Percentiles rank a stretch among this genome's conserved stretches.
Evolutionary conservation across 495 filamentous ascomycete species (phyloP).

Genomic region (Aspergillus affinis): DNA sequence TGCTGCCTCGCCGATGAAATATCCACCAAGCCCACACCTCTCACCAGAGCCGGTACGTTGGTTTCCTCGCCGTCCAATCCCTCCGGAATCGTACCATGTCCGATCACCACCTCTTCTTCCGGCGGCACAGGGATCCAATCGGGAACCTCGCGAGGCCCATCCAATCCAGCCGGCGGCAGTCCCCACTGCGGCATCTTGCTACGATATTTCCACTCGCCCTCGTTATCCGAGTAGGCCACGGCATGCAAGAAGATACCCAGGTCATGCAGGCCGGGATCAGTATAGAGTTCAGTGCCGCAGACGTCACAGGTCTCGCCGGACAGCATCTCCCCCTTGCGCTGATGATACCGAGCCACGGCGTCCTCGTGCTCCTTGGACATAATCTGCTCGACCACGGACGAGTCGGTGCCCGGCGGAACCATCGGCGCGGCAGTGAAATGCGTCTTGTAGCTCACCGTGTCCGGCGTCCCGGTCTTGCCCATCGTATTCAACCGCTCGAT

Average conservation of each 20-base stretch:
- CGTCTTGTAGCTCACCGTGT: slow-evolving; percentile 76
- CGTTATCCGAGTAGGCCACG: slow-evolving; percentile 76
- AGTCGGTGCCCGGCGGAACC: slow-evolving; percentile 41
- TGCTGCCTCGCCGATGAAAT: slow-evolving; percentile 15
- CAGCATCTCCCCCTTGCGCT: slow-evolving; percentile 79
- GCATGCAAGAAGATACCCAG: slow-evolving; percentile 93
- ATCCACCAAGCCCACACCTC: slow-evolving; percentile 25
- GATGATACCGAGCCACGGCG: slow-evolving; percentile 82
- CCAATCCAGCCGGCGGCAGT: slow-evolving; percentile 62
- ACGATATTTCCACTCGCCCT: slow-evolving; percentile 81
- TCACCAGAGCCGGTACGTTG: slow-evolving; percentile 19
- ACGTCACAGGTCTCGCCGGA: slow-evolving; percentile 77
- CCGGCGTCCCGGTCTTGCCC: slow-evolving; percentile 89
- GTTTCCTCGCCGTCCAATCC: slow-evolving; percentile 17
- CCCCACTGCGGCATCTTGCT: slow-evolving; percentile 86
- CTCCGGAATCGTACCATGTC: slow-evolving; percentile 36
- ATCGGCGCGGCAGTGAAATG: slow-evolving; percentile 44
- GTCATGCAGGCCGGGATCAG: slow-evolving; percentile 86
- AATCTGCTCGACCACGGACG: slow-evolving; percentile 39
- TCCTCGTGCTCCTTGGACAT: slow-evolving; percentile 67
- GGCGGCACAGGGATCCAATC: slow-evolving; percentile 38
- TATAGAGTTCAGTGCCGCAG: slow-evolving; percentile 86
- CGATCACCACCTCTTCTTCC: slow-evolving; percentile 37
- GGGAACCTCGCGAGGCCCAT: slow-evolving; percentile 57
- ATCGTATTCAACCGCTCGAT: slow-evolving; percentile 81